phyloP scores from a whole-genome alignment of 345 rosid genomes.

The Eucalyptus marginata region DNA sequence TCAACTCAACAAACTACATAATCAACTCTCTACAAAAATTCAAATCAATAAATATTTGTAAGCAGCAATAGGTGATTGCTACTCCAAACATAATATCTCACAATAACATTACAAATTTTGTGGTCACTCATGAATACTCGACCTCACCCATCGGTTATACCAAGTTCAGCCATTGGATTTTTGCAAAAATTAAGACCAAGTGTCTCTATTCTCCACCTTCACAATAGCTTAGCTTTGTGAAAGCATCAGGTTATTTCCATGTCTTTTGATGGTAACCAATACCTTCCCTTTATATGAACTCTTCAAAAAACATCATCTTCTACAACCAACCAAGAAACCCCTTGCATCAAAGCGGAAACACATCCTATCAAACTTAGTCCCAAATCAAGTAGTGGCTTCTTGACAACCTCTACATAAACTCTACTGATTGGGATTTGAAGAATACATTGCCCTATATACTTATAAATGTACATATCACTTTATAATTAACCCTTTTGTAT shows the following conservation, averaged over 20 bases:
- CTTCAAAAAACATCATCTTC: neutral
- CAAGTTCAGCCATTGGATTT: neutral
- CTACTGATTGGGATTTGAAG: neutral
- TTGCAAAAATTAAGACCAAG: neutral
- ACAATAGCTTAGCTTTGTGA: neutral
- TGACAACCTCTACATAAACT: neutral
- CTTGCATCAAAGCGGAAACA: neutral
- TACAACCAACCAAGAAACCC: neutral
- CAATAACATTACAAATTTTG: neutral
- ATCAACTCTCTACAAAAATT: neutral
- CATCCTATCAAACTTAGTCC: neutral
- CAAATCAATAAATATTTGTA: neutral
- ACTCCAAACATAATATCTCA: neutral
- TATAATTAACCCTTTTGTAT: neutral
- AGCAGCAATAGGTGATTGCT: neutral
- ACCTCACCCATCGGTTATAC: neutral
- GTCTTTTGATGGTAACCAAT: neutral
- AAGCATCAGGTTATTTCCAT: neutral
- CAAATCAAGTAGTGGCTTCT: neutral
- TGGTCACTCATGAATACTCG: neutral
- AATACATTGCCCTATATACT: neutral
- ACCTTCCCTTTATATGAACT: neutral
- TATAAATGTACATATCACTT: neutral
- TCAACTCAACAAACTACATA: neutral
- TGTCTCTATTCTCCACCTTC: neutral